phyloP scores from a whole-genome alignment of 1,139 yeast species.

The Taphrina populina region DNA sequence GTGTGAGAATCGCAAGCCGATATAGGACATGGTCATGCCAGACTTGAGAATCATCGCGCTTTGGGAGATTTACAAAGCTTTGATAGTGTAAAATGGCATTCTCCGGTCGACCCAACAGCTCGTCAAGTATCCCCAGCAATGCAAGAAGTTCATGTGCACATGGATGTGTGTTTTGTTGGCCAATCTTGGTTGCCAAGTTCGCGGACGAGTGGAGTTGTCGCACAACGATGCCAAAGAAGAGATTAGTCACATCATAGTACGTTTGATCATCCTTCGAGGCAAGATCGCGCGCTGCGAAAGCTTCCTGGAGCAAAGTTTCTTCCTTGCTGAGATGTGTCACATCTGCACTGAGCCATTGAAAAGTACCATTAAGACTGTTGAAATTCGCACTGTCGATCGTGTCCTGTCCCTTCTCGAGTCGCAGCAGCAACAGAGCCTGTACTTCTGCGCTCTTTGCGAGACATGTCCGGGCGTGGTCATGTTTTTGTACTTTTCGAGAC shows the following conservation, averaged over 20 bases:
- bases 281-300: neutral
- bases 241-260: neutral
- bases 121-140: conserved; percentile 10
- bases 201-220: conserved; percentile 3
- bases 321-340: neutral
- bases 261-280: neutral
- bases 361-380: neutral
- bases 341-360: neutral
- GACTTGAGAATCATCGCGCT: neutral
- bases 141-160: neutral
- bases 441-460: conserved; percentile 11
- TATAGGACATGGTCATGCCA: conserved; percentile 2
- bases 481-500: conserved; percentile 13
- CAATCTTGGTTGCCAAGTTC: neutral
- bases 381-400: conserved; percentile 10
- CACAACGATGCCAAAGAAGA: conserved; percentile 1
- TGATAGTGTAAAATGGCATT: neutral
- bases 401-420: neutral
- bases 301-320: conserved; percentile 3
- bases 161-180: neutral
- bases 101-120: neutral
- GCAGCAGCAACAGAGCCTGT: conserved; percentile 3
- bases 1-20: conserved; percentile 1
- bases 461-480: conserved; percentile 1
- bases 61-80: too few species aligned